phyloP scores from a whole-genome alignment of 2,329 filamentous ascomycete species.

The Pestalotiopsis sp. region DNA sequence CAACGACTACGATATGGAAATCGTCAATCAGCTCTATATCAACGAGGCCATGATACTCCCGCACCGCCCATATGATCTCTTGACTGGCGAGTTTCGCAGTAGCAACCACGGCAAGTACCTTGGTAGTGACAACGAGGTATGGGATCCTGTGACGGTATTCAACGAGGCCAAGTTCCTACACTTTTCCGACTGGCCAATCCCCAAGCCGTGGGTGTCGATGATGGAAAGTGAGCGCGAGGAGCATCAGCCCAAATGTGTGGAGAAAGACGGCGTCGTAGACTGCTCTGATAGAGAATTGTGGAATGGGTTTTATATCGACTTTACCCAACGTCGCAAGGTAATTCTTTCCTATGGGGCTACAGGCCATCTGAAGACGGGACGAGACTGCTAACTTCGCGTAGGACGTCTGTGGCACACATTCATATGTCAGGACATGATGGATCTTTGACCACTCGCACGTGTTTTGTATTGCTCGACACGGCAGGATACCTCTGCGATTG shows the following conservation, averaged over 20 bases:
- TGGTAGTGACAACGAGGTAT: conserved; percentile 42
- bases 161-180: conserved; percentile 68
- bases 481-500: too few species aligned
- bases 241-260: conserved; percentile 33
- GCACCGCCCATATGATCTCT: conserved; percentile 62
- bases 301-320: conserved; percentile 37
- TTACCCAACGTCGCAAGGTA: conserved; percentile 29
- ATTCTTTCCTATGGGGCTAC: conserved; percentile 7
- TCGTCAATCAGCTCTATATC: conserved; percentile 64
- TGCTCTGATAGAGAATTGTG: conserved; percentile 33
- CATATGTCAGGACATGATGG: not conserved
- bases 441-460: too few species aligned
- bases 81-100: conserved; percentile 63
- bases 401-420: conserved; percentile 9
- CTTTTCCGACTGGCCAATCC: conserved; percentile 72
- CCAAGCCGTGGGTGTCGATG: conserved; percentile 54
- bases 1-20: conserved; percentile 65
- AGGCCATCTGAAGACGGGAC: too few species aligned
- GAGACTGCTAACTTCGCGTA: conserved; percentile 2
- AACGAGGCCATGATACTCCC: conserved; percentile 62
- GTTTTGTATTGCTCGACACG: too few species aligned
- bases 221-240: conserved; percentile 24
- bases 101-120: conserved; percentile 49
- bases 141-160: conserved; percentile 57
- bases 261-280: conserved; percentile 29